Conservation (phyloP, 345 rosid species). For the Rhizophora apiculata region DNA sequence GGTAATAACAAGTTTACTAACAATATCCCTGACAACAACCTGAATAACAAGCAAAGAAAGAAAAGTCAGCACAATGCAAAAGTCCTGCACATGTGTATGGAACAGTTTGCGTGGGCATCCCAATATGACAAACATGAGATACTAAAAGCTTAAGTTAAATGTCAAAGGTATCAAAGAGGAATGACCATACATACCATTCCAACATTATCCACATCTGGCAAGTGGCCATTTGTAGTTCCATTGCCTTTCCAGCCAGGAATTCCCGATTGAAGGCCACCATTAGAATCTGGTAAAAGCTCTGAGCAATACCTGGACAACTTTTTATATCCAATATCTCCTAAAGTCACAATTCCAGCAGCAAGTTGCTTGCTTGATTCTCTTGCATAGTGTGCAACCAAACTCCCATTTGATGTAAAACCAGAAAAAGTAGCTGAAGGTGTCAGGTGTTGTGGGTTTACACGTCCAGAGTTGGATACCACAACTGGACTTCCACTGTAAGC, state of each 20-base stretch:
- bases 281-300: constrained; percentile 71
- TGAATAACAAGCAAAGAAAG: constrained; percentile 23
- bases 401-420: constrained; percentile 48
- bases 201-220: constrained; percentile 57
- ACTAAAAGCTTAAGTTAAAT: no score
- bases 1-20: constrained; percentile 57
- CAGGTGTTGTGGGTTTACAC: constrained; percentile 62
- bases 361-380: constrained; percentile 90
- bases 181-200: constrained; percentile 65
- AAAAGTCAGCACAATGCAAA: neutral
- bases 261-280: constrained; percentile 37
- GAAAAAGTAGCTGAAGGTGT: constrained; percentile 49
- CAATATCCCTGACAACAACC: constrained; percentile 84
- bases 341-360: constrained; percentile 74
- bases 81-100: neutral
- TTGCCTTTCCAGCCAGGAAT: constrained; percentile 54
- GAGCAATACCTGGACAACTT: constrained; percentile 64
- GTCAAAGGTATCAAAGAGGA: neutral
- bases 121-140: neutral
- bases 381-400: constrained; percentile 69
- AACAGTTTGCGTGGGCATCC: neutral
- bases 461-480: constrained; percentile 42
- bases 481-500: constrained; percentile 85
- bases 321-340: constrained; percentile 85
- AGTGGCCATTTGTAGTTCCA: constrained; percentile 51